Evolutionary conservation across 345 rosid species (phyloP), one percentile per base, ranked within the genome.

Genomic region (Lepidium sativum): DNA sequence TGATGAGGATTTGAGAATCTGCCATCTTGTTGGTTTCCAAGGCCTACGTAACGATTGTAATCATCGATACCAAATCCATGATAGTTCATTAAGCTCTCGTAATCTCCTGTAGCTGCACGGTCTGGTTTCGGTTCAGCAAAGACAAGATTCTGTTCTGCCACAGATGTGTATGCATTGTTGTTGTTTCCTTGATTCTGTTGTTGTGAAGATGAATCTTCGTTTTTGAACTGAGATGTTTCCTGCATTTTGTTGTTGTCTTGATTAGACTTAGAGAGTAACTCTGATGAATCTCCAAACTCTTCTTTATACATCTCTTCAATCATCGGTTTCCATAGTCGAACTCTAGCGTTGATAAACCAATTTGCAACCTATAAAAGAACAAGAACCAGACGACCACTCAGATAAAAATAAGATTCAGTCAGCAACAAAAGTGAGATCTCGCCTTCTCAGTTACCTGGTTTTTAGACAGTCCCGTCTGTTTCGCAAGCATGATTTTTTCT

Each of bases 311-410:
- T 94, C 49, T 94, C 99, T 72, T 94, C 99, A 25, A 94, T 96
- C 99, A 94, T 90, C 48, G 99, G 99, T 75, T 94, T 94, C 99
- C 99, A 94, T 81, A 94, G 72, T 53, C 99, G 82, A 41, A 94
- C 97, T 85, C 99, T 92, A 31, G 98, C 98, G 71, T 92, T 92
- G 15, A 92, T 92, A 84, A 92, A 92, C 98, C 98, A 90, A 74
- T 90, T 94, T 56, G 99, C 88, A 5, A 94, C 99, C 99, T 94
- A 20, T 23, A 23, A 23, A 23, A 23, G 3, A 23, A 1, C 25
- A 23, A 23, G 4, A n/a, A n/a, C 13, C 74, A 53, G 1, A 43
- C 9, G 8, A 43, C 21, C 55, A 23, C 6, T 55, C 48, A 51
- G n/a, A 35, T 27, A 8, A 54, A 23, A 12, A 10, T 44, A 21